Evolutionary conservation across 805 yeast genomes (phyloP).

Genomic region (Wilhelminamyces savonicus): DNA sequence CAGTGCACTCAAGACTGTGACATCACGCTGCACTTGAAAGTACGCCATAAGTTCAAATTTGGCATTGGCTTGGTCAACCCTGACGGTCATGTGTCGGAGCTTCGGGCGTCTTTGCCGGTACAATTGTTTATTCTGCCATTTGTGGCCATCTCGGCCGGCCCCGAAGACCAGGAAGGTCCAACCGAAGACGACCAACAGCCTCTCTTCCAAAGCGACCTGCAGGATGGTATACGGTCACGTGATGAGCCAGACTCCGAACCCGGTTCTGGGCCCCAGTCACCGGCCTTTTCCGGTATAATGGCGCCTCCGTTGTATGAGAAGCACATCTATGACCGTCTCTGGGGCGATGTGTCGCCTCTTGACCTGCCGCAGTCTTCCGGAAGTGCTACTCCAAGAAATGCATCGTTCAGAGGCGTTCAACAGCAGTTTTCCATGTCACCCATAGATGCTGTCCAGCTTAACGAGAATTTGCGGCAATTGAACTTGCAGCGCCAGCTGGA

Average conservation of each 20-base stretch:
- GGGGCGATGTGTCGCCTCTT: slow-evolving; percentile 55
- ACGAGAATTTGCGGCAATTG: slow-evolving; percentile 47
- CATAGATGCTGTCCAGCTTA: slow-evolving; percentile 35
- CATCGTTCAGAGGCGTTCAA: slow-evolving; percentile 8
- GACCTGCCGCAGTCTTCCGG: slow-evolving; percentile 44
- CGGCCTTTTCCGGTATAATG: slow-evolving; percentile 35
- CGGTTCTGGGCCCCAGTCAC: too few species aligned
- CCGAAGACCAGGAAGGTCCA: slow-evolving; percentile 16
- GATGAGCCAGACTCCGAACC: slow-evolving; percentile 5
- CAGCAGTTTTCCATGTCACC: slow-evolving; percentile 30
- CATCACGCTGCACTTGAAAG: slow-evolving; percentile 61
- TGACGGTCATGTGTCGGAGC: slow-evolving; percentile 88
- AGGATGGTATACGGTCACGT: slow-evolving; percentile 3
- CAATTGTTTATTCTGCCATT: slow-evolving; percentile 73
- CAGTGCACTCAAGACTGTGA: slow-evolving; percentile 85
- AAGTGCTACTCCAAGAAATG: slow-evolving; percentile 27
- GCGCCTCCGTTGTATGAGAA: slow-evolving; percentile 86
- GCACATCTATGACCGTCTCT: slow-evolving; percentile 75
- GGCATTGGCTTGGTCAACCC: slow-evolving; percentile 74
- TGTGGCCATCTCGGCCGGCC: slow-evolving; percentile 58
- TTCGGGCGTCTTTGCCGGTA: slow-evolving; percentile 85
- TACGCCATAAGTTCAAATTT: slow-evolving; percentile 84
- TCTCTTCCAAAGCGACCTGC: slow-evolving; percentile 19
- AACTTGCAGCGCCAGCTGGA: slow-evolving; percentile 41
- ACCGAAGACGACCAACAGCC: slow-evolving; percentile 20